A percentile compares a stretch with the other conserved stretches of the same genome.
These are phyloP conservation scores for Gomphus sp. DNA, from an alignment of 1,284 basidiomycete species.

Conservation along the genomic window DNA sequence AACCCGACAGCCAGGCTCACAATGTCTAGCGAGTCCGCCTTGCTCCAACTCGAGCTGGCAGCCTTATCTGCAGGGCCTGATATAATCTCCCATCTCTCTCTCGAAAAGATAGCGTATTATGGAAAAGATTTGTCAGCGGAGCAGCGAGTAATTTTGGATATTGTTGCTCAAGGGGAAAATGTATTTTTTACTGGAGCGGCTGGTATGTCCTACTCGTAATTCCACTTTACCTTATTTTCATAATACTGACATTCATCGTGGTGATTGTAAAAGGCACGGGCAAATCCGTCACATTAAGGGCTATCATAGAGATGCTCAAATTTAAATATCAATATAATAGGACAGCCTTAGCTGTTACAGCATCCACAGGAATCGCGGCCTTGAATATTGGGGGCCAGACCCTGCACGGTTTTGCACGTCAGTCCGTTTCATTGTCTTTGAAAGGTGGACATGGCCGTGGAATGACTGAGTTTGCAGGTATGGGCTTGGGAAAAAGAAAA, in stretches of 20 bases:
- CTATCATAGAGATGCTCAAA: conserved; percentile 28
- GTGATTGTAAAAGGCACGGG: conserved; percentile 10
- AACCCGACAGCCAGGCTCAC: background rate
- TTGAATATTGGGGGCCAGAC: conserved; percentile 49
- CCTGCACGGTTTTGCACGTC: conserved; percentile 38
- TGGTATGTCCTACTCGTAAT: conserved; percentile 22
- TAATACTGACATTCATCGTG: background rate
- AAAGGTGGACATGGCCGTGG: no score
- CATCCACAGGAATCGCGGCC: conserved; percentile 33
- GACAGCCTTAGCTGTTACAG: background rate
- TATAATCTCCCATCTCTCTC: background rate
- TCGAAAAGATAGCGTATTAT: background rate
- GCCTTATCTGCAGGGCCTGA: no score
- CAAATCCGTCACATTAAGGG: conserved; percentile 25
- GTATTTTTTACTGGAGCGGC: conserved; percentile 80
- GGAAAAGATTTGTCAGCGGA: conserved; percentile 32
- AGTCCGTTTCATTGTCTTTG: background rate
- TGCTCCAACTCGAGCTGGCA: no score
- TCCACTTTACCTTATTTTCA: background rate
- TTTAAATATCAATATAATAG: background rate
- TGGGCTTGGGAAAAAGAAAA: conserved; percentile 34
- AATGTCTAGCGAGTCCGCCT: background rate
- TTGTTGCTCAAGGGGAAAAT: conserved; percentile 48
- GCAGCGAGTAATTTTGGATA: conserved; percentile 46
- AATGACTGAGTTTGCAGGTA: conserved; percentile 22